phyloP scores from a whole-genome alignment of 2,329 filamentous ascomycete species.

The Zopfia rhizophila region DNA sequence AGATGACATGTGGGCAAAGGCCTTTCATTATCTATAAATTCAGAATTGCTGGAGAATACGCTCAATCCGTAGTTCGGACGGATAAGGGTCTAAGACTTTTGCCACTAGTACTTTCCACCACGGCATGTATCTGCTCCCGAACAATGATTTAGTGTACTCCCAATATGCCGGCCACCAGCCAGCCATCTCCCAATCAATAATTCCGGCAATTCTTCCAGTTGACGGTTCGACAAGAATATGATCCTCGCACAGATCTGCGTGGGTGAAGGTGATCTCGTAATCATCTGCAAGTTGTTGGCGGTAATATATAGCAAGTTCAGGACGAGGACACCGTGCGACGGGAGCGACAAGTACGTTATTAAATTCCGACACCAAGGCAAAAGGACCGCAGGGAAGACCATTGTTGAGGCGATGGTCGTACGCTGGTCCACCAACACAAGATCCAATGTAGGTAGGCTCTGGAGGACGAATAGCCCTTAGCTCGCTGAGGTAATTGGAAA shows the following conservation, averaged over 20 bases:
- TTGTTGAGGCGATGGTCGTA: conserved; percentile 16
- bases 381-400: conserved; percentile 11
- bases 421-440: conserved; percentile 7
- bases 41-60: too few species aligned
- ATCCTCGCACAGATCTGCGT: not conserved
- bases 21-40: too few species aligned
- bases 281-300: not conserved
- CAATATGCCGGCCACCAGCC: conserved; percentile 3
- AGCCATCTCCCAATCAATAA: conserved; percentile 2
- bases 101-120: not conserved
- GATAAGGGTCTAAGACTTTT: conserved; percentile 14
- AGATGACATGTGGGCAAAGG: too few species aligned
- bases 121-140: not conserved
- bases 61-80: conserved; percentile 5
- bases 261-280: conserved; percentile 1
- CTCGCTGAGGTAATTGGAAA: conserved; percentile 8
- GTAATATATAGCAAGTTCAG: conserved; percentile 9
- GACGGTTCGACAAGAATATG: not conserved
- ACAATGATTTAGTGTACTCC: conserved; percentile 4
- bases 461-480: conserved; percentile 6
- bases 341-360: conserved; percentile 12
- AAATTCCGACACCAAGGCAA: conserved; percentile 6
- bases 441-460: conserved; percentile 11
- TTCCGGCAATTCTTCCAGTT: not conserved
- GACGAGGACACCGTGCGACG: conserved; percentile 7